Evolutionary conservation across 2,329 filamentous ascomycete species (phyloP).

Genomic region (Cladophialophora immunda): DNA sequence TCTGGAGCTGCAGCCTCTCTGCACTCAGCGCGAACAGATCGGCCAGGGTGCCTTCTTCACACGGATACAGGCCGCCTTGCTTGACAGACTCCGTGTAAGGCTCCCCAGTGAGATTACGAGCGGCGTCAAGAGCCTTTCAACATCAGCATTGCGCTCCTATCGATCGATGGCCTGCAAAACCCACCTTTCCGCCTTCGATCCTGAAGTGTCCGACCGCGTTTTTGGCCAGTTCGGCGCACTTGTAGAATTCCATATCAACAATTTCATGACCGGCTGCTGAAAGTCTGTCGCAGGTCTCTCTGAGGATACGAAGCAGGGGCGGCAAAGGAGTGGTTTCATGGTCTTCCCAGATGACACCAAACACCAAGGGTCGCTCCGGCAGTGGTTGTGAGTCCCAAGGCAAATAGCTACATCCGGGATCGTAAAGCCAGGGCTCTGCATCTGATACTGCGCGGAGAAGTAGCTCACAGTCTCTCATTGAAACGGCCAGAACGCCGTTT

Average conservation of each 20-base stretch:
- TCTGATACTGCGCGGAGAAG: not conserved
- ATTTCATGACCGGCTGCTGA: slow-evolving; percentile 62
- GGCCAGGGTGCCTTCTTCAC: slow-evolving; percentile 43
- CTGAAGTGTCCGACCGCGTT: slow-evolving; percentile 61
- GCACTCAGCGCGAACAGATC: slow-evolving; percentile 46
- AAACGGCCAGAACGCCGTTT: not conserved
- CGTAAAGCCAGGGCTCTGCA: slow-evolving; percentile 3
- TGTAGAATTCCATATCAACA: slow-evolving; percentile 27
- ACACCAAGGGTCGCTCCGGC: slow-evolving; percentile 7
- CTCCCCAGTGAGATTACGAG: not conserved
- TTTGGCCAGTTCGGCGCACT: slow-evolving; percentile 55
- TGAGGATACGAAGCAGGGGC: slow-evolving; percentile 30
- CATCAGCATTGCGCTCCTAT: slow-evolving; percentile 65
- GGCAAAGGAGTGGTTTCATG: slow-evolving; percentile 25
- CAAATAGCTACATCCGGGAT: slow-evolving; percentile 40
- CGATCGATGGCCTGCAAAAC: not conserved
- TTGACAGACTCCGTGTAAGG: not conserved
- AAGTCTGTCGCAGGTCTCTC: slow-evolving; percentile 45
- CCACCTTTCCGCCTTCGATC: slow-evolving; percentile 61
- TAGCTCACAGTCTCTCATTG: slow-evolving; percentile 3
- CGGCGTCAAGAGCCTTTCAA: slow-evolving; percentile 42
- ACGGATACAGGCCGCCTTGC: slow-evolving; percentile 8
- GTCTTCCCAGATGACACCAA: slow-evolving; percentile 35
- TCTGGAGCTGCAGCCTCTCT: slow-evolving; percentile 49
- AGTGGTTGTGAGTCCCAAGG: slow-evolving; percentile 51